phyloP scores from a whole-genome alignment of 768 basidiomycete species.

The Amanita inopinata region DNA sequence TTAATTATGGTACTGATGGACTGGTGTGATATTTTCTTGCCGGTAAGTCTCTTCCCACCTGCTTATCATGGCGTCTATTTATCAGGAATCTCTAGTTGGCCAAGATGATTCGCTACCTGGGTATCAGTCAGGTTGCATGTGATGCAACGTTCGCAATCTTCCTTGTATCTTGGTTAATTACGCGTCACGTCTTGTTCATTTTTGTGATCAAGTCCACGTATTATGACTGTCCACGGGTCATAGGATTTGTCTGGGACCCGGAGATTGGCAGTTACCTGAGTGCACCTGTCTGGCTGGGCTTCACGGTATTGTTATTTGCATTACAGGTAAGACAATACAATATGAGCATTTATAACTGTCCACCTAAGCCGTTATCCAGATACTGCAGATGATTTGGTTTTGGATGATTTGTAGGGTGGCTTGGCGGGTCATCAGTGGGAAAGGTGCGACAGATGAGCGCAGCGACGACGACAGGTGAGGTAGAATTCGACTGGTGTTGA shows the following conservation, averaged over 20 bases:
- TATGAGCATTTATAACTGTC: too few relatives aligned
- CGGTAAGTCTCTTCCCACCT: constrained; percentile 47
- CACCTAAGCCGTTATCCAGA: constrained; percentile 31
- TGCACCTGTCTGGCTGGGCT: constrained; percentile 31
- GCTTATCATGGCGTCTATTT: constrained; percentile 1
- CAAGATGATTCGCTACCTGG: constrained; percentile 91
- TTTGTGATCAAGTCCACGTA: constrained; percentile 56
- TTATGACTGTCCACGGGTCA: constrained; percentile 36
- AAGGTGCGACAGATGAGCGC: constrained; percentile 73
- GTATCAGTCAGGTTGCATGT: constrained; percentile 45
- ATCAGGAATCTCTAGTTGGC: constrained; percentile 46
- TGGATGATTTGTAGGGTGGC: constrained; percentile 76
- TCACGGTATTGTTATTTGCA: constrained; percentile 43
- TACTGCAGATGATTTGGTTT: constrained; percentile 81
- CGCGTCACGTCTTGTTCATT: constrained; percentile 77
- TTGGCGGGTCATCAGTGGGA: constrained; percentile 63
- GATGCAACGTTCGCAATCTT: constrained; percentile 75
- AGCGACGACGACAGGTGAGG: constrained; percentile 65
- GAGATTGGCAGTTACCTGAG: constrained; percentile 48
- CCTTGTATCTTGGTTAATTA: constrained; percentile 84
- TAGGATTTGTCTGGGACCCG: constrained; percentile 52
- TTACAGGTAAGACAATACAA: constrained; percentile 53
- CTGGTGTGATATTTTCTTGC: constrained; percentile 84
- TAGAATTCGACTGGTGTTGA: not conserved
- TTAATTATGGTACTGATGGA: constrained; percentile 92